A percentile compares a stretch with the other conserved stretches of the same genome.
Conservation (phyloP, 2,329 filamentous ascomycete species). For the Claviceps sorghi region DNA sequence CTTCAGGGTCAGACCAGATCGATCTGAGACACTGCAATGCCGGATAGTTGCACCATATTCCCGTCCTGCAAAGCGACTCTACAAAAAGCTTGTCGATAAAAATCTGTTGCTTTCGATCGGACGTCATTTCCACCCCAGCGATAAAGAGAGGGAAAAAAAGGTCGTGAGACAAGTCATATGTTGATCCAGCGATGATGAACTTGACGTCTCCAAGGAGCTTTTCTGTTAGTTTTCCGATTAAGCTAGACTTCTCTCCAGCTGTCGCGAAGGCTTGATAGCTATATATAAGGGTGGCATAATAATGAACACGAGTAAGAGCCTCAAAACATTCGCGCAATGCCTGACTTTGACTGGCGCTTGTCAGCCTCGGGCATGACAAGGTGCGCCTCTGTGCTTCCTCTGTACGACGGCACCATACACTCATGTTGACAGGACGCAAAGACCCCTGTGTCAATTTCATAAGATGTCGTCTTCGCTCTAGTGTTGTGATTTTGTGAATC, state of each 20-base stretch:
- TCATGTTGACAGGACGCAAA: conserved; percentile 1
- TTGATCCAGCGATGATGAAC: conserved; percentile 1
- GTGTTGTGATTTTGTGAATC: conserved; percentile 3
- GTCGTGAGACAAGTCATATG: conserved; percentile 4
- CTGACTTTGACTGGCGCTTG: neutral
- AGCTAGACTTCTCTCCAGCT: neutral
- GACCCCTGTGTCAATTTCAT: neutral
- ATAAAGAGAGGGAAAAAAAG: conserved; percentile 7
- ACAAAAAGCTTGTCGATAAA: conserved; percentile 3
- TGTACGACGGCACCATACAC: neutral
- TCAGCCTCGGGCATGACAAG: conserved; percentile 6
- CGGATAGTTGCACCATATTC: conserved; percentile 6
- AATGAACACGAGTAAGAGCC: conserved; percentile 8
- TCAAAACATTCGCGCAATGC: conserved; percentile 7
- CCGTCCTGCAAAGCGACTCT: conserved; percentile 1
- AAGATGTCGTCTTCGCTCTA: conserved; percentile 2
- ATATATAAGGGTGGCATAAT: conserved; percentile 10
- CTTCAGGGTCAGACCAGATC: conserved; percentile 1
- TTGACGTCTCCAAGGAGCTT: conserved; percentile 2
- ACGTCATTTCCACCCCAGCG: conserved; percentile 3
- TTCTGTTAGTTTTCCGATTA: neutral
- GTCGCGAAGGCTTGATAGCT: conserved; percentile 10
- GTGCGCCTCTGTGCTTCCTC: neutral
- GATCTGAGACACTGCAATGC: conserved; percentile 5
- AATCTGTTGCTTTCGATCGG: neutral